These are phyloP conservation scores for Grammothele lineata DNA, from an alignment of 768 basidiomycete species.

Conservation along the genomic window DNA sequence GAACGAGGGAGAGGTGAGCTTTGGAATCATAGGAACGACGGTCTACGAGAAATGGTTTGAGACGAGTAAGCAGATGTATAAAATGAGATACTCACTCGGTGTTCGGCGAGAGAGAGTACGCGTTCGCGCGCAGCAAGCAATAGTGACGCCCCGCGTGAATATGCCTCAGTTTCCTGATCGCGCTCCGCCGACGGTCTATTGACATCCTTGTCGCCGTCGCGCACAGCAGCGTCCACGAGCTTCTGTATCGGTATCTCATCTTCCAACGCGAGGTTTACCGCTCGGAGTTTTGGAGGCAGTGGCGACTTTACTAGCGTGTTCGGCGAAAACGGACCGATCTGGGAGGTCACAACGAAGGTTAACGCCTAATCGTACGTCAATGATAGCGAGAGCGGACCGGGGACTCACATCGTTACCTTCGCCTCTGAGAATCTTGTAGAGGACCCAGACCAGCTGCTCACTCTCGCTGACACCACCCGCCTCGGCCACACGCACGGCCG, in stretches of 20 bases:
- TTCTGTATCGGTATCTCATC: slow-evolving; percentile 36
- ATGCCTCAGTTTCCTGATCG: slow-evolving; percentile 52
- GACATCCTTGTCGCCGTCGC: slow-evolving; percentile 5
- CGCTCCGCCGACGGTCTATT: slow-evolving; percentile 32
- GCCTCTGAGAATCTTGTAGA: slow-evolving; percentile 83
- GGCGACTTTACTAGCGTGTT: slow-evolving; percentile 70
- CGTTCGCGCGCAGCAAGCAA: slow-evolving; percentile 67
- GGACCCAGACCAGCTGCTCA: slow-evolving; percentile 80
- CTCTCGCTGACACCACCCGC: slow-evolving; percentile 49
- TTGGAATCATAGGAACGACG: slow-evolving; percentile 46
- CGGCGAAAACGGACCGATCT: slow-evolving; percentile 84
- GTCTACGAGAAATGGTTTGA: slow-evolving; percentile 30
- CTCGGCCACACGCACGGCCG: slow-evolving; percentile 48
- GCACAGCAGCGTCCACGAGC: slow-evolving; percentile 9
- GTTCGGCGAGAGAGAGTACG: slow-evolving; percentile 70
- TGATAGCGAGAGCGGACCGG: not conserved
- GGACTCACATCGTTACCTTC: slow-evolving; percentile 73
- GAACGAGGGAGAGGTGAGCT: slow-evolving; percentile 42
- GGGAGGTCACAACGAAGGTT: not conserved
- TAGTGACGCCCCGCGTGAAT: slow-evolving; percentile 55
- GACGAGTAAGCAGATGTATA: not conserved
- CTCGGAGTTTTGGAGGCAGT: slow-evolving; percentile 69
- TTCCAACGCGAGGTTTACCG: slow-evolving; percentile 65
- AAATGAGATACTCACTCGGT: slow-evolving; percentile 46
- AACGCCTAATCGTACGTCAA: not conserved